These are phyloP conservation scores for Thielaviopsis punctulata DNA, from an alignment of 2,329 filamentous ascomycete genomes.

Conservation along the genomic window DNA sequence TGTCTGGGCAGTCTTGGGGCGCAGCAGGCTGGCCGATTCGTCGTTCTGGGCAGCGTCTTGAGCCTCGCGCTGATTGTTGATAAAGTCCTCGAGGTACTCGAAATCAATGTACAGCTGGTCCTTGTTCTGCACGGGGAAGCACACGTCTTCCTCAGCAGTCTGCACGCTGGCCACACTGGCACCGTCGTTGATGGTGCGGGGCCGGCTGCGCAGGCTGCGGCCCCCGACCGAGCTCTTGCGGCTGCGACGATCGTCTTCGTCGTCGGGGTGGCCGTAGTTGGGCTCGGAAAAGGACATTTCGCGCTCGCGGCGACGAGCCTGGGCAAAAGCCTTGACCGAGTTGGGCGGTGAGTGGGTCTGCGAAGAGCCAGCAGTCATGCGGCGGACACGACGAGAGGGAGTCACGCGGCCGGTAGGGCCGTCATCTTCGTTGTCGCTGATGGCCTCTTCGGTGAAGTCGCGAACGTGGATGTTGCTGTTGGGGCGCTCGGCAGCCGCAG, in stretches of 20 bases:
- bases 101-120: constrained; percentile 77
- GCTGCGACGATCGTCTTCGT: constrained; percentile 36
- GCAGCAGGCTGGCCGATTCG: constrained; percentile 13
- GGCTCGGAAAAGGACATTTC: constrained; percentile 41
- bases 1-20: constrained; percentile 16
- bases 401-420: constrained; percentile 35
- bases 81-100: constrained; percentile 84
- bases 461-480: constrained; percentile 35
- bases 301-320: constrained; percentile 70
- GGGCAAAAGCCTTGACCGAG: constrained; percentile 92
- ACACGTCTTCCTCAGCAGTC: constrained; percentile 73
- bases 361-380: constrained; percentile 38
- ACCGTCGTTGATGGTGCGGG: constrained; percentile 43
- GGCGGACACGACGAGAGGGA: constrained; percentile 28
- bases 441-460: constrained; percentile 74
- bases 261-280: constrained; percentile 24
- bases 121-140: constrained; percentile 62
- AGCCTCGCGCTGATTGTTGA: constrained; percentile 39
- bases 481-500: constrained; percentile 16
- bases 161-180: constrained; percentile 47
- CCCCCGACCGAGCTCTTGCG: constrained; percentile 56
- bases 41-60: constrained; percentile 14
- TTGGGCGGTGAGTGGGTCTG: constrained; percentile 79
- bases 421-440: constrained; percentile 59
- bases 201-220: constrained; percentile 32